A percentile compares a stretch with the other conserved stretches of the same genome.
phyloP scores from a whole-genome alignment of 2,329 filamentous ascomycete genomes.

The Diplodia scrobiculata region DNA sequence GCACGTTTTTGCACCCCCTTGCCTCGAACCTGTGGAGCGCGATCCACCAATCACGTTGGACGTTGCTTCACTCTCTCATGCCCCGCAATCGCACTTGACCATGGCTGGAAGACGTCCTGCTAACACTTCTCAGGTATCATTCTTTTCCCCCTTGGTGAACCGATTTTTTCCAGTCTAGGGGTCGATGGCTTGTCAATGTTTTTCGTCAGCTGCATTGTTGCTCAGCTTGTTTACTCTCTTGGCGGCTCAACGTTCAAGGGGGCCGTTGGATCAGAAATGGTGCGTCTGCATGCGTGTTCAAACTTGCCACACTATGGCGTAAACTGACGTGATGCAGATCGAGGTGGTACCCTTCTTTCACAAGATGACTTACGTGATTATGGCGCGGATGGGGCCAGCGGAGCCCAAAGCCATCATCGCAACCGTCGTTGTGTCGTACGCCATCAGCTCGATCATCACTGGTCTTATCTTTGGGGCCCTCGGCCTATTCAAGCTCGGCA shows the following conservation, averaged over 20 bases:
- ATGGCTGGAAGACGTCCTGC: neutral
- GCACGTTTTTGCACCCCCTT: neutral
- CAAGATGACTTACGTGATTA: conserved; percentile 92
- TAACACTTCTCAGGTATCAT: conserved; percentile 68
- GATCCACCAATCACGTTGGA: neutral
- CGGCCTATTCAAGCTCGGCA: conserved; percentile 82
- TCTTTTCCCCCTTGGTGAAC: conserved; percentile 84
- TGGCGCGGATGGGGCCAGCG: conserved; percentile 73
- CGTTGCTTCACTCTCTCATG: neutral
- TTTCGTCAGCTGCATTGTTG: conserved; percentile 95
- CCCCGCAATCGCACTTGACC: neutral
- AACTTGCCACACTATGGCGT: conserved; percentile 9
- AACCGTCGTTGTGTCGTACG: conserved; percentile 90
- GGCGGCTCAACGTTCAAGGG: conserved; percentile 86
- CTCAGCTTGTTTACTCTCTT: conserved; percentile 84
- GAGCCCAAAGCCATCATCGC: conserved; percentile 85
- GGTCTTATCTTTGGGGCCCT: conserved; percentile 90
- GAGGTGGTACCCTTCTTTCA: conserved; percentile 99
- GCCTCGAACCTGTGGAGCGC: neutral
- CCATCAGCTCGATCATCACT: conserved; percentile 86
- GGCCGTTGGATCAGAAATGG: conserved; percentile 90
- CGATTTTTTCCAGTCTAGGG: conserved; percentile 81
- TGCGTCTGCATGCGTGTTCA: conserved; percentile 44
- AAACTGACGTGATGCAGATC: conserved; percentile 58
- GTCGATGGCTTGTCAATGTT: conserved; percentile 97